These are phyloP conservation scores for Fusarium sp. DNA, from an alignment of 2,329 filamentous ascomycete genomes.

Conservation along the genomic window DNA sequence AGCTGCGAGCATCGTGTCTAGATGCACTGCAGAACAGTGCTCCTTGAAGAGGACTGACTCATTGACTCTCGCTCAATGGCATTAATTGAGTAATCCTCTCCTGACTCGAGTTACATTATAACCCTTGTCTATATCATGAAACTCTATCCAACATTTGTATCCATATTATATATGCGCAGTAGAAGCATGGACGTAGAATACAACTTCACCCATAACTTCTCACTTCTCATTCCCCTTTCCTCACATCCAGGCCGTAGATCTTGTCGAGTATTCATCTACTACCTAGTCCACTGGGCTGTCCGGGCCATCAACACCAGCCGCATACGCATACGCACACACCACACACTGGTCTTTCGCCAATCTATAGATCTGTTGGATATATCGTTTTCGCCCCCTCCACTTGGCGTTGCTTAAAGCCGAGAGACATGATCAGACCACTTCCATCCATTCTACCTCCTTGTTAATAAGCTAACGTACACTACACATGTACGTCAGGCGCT, in stretches of 20 bases:
- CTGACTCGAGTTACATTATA: neutral
- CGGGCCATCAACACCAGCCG: slow-evolving; percentile 6
- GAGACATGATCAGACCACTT: slow-evolving; percentile 29
- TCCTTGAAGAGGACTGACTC: neutral
- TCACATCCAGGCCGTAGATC: slow-evolving; percentile 28
- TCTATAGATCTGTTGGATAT: slow-evolving; percentile 20
- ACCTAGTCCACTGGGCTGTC: neutral
- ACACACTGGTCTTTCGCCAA: slow-evolving; percentile 22
- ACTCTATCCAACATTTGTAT: slow-evolving; percentile 8
- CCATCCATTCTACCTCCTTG: neutral
- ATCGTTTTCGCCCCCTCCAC: slow-evolving; percentile 14
- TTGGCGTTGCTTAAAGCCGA: slow-evolving; percentile 21
- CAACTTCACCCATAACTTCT: slow-evolving; percentile 25
- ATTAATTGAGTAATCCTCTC: neutral
- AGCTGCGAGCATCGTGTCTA: neutral
- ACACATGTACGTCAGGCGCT: slow-evolving; percentile 25
- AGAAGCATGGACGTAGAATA: slow-evolving; percentile 27
- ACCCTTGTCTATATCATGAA: slow-evolving; percentile 23
- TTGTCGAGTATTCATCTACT: neutral
- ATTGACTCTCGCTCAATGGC: no score
- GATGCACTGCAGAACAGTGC: neutral
- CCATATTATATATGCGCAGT: slow-evolving; percentile 17
- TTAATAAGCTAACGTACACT: slow-evolving; percentile 22
- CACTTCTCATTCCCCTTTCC: neutral
- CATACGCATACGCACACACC: slow-evolving; percentile 21